Evolutionary conservation across 106 monocot species (phyloP).

Genomic region (Allium fistulosum): DNA sequence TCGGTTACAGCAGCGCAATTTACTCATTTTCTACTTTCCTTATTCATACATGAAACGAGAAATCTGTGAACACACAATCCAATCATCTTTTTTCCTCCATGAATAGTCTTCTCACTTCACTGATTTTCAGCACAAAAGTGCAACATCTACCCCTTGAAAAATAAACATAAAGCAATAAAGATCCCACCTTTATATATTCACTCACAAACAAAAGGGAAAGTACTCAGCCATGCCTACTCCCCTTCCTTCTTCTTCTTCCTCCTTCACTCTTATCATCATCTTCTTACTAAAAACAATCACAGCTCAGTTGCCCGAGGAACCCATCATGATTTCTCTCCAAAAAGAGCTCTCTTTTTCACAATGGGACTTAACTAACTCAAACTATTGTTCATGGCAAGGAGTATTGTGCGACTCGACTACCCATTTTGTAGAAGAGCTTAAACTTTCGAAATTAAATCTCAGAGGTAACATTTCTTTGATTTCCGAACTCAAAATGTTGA

Average conservation of each 20-base stretch:
- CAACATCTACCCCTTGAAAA: too few relatives aligned
- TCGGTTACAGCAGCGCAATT: background rate
- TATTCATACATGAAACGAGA: constrained; percentile 1
- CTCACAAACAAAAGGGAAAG: constrained; percentile 8
- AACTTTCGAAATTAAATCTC: constrained; percentile 39
- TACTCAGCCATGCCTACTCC: too few relatives aligned
- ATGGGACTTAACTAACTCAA: constrained; percentile 14
- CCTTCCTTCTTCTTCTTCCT: background rate
- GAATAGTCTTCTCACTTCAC: too few relatives aligned
- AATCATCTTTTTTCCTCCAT: background rate
- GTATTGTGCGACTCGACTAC: constrained; percentile 31
- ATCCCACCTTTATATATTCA: too few relatives aligned
- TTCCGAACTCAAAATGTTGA: constrained; percentile 34
- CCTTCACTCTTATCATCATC: background rate
- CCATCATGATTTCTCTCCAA: constrained; percentile 28
- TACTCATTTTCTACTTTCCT: too few relatives aligned
- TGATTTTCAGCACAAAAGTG: too few relatives aligned
- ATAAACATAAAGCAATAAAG: too few relatives aligned
- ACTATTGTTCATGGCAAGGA: constrained; percentile 66
- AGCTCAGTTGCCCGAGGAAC: constrained; percentile 22
- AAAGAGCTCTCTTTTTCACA: constrained; percentile 20
- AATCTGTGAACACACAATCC: background rate
- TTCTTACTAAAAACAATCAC: background rate
- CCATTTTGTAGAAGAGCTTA: constrained; percentile 25
- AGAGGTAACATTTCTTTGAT: constrained; percentile 60